Conservation (phyloP, 2,329 filamentous ascomycete species). For the Claviceps quebecensis region DNA sequence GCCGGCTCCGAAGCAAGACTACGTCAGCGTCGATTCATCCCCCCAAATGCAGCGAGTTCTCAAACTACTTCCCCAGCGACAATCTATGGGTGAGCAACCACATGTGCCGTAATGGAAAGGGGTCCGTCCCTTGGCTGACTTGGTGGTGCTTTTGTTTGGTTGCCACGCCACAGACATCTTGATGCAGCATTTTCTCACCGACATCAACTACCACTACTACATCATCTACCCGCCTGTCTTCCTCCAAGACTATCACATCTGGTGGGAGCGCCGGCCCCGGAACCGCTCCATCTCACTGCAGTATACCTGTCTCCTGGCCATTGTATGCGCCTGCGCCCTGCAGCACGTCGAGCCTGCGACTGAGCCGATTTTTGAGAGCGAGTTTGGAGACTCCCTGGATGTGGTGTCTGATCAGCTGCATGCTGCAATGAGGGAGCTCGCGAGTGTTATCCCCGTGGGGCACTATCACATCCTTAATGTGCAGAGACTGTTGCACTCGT, state of each 20-base stretch:
- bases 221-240: conserved; percentile 18
- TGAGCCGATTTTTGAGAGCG: conserved; percentile 10
- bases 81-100: conserved; percentile 12
- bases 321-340: conserved; percentile 16
- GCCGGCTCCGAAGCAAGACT: conserved; percentile 8
- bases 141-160: background rate
- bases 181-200: conserved; percentile 15
- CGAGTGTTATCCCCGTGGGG: conserved; percentile 14
- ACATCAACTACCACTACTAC: conserved; percentile 21
- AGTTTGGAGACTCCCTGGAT: conserved; percentile 10
- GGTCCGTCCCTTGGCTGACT: background rate
- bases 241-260: conserved; percentile 16
- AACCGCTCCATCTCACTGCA: conserved; percentile 13
- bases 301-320: conserved; percentile 17
- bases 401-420: conserved; percentile 14
- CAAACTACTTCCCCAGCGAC: conserved; percentile 12
- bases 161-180: conserved; percentile 13
- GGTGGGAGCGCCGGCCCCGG: conserved; percentile 14
- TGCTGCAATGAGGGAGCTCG: conserved; percentile 13
- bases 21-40: conserved; percentile 9
- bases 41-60: conserved; percentile 13
- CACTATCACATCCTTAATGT: conserved; percentile 16
- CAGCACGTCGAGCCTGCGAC: conserved; percentile 15
- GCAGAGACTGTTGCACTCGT: conserved; percentile 16
- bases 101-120: background rate